These are phyloP conservation scores for Leccinum ochraceum DNA, from an alignment of 768 basidiomycete species.

Conservation along the genomic window DNA sequence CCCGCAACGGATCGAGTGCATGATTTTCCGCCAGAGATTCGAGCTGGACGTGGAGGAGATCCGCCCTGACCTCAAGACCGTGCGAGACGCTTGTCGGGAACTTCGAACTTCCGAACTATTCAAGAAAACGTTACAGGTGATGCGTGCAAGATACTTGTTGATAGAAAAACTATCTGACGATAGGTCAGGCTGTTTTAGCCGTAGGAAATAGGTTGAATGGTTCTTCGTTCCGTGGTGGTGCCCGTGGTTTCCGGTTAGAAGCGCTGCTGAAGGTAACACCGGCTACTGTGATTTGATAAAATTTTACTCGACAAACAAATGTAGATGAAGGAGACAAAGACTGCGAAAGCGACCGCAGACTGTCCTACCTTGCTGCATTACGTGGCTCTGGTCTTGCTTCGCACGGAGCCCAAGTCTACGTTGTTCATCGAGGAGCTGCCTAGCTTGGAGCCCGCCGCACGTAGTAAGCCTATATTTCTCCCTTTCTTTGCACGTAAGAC, in stretches of 20 bases:
- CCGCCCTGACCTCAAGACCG: conserved; percentile 73
- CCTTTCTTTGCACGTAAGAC: background rate
- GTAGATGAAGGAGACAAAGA: conserved; percentile 84
- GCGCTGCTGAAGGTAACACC: conserved; percentile 72
- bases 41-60: conserved; percentile 84
- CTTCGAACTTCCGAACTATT: conserved; percentile 59
- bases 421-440: conserved; percentile 81
- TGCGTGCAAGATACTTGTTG: background rate
- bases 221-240: conserved; percentile 80
- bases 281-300: background rate
- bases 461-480: conserved; percentile 45
- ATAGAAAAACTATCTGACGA: background rate
- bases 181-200: conserved; percentile 59
- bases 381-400: conserved; percentile 71
- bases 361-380: conserved; percentile 94
- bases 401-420: conserved; percentile 62
- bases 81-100: conserved; percentile 74
- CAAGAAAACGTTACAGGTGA: conserved; percentile 68
- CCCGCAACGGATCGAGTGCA: conserved; percentile 70
- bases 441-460: conserved; percentile 78
- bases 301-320: background rate
- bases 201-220: conserved; percentile 85
- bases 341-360: conserved; percentile 59
- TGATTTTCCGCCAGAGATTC: conserved; percentile 81
- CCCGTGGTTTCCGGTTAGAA: conserved; percentile 82